These are phyloP conservation scores for Murraya koenigii DNA, from an alignment of 345 rosid genomes.

Conservation along the genomic window DNA sequence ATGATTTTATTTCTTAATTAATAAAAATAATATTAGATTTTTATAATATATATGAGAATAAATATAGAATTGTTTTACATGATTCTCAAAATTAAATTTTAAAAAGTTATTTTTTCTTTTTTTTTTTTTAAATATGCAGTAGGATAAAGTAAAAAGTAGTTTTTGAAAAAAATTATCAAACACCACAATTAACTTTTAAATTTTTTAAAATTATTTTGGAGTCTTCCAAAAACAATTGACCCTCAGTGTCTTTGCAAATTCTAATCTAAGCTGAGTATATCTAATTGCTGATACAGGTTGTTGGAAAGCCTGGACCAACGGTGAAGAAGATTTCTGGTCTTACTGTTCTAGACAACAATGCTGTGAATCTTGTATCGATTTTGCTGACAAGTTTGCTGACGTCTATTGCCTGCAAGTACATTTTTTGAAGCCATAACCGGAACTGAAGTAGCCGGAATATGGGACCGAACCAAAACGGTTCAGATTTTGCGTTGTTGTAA, in stretches of 20 bases:
- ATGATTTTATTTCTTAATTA: too few species aligned
- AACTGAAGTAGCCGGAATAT: neutral
- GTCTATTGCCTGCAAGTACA: slow-evolving; percentile 46
- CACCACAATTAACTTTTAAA: too few species aligned
- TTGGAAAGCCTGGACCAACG: slow-evolving; percentile 86
- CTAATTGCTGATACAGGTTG: slow-evolving; percentile 56
- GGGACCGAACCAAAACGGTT: neutral
- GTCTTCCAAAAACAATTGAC: too few species aligned
- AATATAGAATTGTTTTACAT: too few species aligned
- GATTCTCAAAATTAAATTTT: too few species aligned
- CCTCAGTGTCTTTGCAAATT: neutral
- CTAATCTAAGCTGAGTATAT: neutral
- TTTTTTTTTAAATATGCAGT: too few species aligned
- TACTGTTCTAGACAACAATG: slow-evolving; percentile 83
- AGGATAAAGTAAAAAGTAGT: too few species aligned
- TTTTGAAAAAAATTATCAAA: too few species aligned
- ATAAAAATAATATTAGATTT: too few species aligned
- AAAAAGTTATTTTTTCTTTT: too few species aligned
- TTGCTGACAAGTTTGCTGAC: slow-evolving; percentile 66
- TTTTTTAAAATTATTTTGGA: too few species aligned
- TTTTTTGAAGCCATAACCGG: slow-evolving; percentile 48
- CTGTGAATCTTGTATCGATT: slow-evolving; percentile 78
- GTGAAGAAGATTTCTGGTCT: slow-evolving; percentile 89
- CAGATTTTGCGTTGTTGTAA: neutral
- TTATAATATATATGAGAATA: too few species aligned